A percentile compares a stretch with the other conserved stretches of the same genome.
Conservation (phyloP, 495 filamentous ascomycete genomes). For the Trichoderma parareesei region DNA sequence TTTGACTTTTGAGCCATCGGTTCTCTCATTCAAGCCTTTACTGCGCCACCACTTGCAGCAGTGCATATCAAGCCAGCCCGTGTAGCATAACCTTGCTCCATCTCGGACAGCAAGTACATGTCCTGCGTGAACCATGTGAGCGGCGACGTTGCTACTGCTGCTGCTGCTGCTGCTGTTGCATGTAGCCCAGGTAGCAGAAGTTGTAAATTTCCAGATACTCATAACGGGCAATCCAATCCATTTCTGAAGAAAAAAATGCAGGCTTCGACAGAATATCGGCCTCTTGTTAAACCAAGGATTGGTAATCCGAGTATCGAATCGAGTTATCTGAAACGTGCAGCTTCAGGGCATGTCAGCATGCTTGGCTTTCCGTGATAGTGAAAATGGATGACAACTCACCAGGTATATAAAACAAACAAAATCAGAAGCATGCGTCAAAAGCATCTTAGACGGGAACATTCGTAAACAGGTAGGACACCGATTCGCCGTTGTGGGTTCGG, state of each 20-base stretch:
- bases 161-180: too few species aligned
- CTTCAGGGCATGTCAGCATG: background rate
- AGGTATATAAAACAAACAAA: background rate
- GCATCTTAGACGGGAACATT: conserved; percentile 10
- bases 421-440: background rate
- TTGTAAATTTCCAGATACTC: background rate
- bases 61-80: too few species aligned
- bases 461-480: conserved; percentile 13
- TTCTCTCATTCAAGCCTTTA: background rate
- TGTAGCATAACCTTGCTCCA: too few species aligned
- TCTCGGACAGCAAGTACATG: too few species aligned
- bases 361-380: background rate
- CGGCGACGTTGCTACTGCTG: too few species aligned
- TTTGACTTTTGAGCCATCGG: background rate
- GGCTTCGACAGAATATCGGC: background rate
- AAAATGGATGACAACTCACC: background rate
- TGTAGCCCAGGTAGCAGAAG: background rate
- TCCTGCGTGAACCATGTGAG: too few species aligned
- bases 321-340: background rate
- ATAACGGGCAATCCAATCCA: background rate
- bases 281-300: background rate
- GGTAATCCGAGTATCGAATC: background rate
- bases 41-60: background rate
- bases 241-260: background rate
- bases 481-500: conserved; percentile 75